Evolutionary conservation across 192 early-diverging fungal genomes (phyloP), one percentile per base, ranked within the genome.

Genomic region (Umbelopsis isabellina): DNA sequence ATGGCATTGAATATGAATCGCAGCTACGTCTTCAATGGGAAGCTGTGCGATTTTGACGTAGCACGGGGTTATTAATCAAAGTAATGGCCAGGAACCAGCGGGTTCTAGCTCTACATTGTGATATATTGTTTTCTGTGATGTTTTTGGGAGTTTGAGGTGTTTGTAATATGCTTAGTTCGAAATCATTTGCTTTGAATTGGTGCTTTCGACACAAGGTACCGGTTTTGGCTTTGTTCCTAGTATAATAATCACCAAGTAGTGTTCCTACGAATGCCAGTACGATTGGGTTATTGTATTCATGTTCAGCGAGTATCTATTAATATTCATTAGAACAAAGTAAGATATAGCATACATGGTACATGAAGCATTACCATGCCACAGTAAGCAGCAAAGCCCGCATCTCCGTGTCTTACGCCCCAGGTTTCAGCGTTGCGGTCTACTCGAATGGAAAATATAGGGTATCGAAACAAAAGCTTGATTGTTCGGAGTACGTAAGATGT

Each of bases 381-480:
- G 46, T 75, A 79, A 25, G 66, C 78, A 64, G 46, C 33, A 47
- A 79, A 79, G 2, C 78, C 78, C 55, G 70, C 78, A 67, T 79
- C 78, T n/a, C 78, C 78, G 9, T 67, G 67, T 4, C 78, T 52
- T 9, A 79, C 78, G 52, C 71, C 72, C 78, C 78, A 79, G 9
- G 73, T 79, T 46, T 79, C 78, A 37, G 74, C 74, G 47, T 79
- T 79, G 1, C 78, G 44, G 52, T 79, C 78, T 0, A 79, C 74
- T 13, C 78, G 70, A 41, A 72, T 22, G 46, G 72, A 74, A 64
- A 75, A 79, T 0, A 79, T 44, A 11, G 78, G 72, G 30, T 75
- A 79, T 25, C 78, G 35, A n/a, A 79, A 23, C 0, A 72, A 12
- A 15, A 79, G 49, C 23, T 79, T 79, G 16, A 79, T 46, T 18